Base-by-base conservation (phyloP, 2,329 filamentous ascomycete genomes). In the Erysiphe pulchra region DNA sequence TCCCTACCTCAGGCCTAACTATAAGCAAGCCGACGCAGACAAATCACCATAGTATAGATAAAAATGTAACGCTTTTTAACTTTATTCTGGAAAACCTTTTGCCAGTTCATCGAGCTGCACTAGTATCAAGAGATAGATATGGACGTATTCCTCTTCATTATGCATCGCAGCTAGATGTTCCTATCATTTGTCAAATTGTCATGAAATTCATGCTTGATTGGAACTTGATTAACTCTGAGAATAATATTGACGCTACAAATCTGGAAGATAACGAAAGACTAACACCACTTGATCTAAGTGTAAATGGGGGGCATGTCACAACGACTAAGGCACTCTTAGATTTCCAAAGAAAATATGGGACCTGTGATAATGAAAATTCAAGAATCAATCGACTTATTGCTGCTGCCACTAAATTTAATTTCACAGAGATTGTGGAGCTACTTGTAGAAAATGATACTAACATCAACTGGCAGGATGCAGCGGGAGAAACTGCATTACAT, bases 191-290 rank as follows among this genome's bases (percentile, higher is more conserved):
- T 56, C 72, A 92, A 57, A 69, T 86, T 20, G 71, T 95, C 52
- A 86, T 94, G 64, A 75, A 78, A 50, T 78, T 80, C 55, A 86
- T 98, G 76, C 81, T 87, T 57, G 70, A 76, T 20, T 95, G 87
- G 87, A 73, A 72, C 14, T 77, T 92, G 54, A 93, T 93, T 56
- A 71, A 92, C 55, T 76, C 86, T 28, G 73, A 76, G 33, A 69
- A 84, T 50, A 86, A 86, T 10, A 92, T 98, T 44, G 87, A 95
- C 58, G 80, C 82, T 0, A 69, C 74, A 0, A 69, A 77, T 49
- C 95, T 87, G 87, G 87, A 94, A 61, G 90, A 98, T 57, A 72
- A 75, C 17, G 90, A 95, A 55, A 87, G 90, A 16, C 84, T 80
- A 60, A 83, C 86, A 10, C 90, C 90, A 0, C 66, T 98, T 38